Evolutionary conservation across 257 asterid genomes (phyloP), one percentile per base, ranked within the genome.

Genomic region (Ehretia macrophylla): DNA sequence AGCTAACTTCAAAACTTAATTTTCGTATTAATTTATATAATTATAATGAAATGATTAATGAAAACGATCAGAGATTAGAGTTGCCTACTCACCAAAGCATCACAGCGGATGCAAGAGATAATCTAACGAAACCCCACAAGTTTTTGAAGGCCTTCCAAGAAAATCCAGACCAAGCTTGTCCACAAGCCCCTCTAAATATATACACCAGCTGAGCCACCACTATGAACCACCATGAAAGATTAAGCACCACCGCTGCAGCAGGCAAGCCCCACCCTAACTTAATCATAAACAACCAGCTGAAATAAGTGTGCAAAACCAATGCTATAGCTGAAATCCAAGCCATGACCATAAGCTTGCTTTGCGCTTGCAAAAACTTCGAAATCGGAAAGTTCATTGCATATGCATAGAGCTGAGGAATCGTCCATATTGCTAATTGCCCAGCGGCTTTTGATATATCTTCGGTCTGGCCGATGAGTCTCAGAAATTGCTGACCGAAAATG

Each of bases 401-500:
- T 0, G 87, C 90, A 12, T 62, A 80, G 13, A 83, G 70, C 51
- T 81, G 87, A 0, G 91, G 91, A 42, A 83, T 81, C 87, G 81
- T 83, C 85, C 83, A 83, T 9, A 76, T 4, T 0, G 87, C 68
- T 8, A 75, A 74, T 0, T 8, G 68, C 11, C 84, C 90, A 1
- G 84, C 73, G 47, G 32, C 59, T 0, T 65, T 75, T 0, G 90
- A 83, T 39, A 79, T 72, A 0, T 71, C 65, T 4, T 59, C 59
- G 0, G 74, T 67, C 35, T 83, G 87, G 9, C 85, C 83, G 18
- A 83, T 71, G 12, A 61, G 17, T 22, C 14, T 77, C 17, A 83
- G 63, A 17, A 83, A 18, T n/a, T 75, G 81, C 0, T 27, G 17
- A 0, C 80, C 78, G 32, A 76, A 82, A 8, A 82, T 65, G 58